Evolutionary conservation across 768 basidiomycete genomes (phyloP).

Genomic region (Tulasnella sp.): DNA sequence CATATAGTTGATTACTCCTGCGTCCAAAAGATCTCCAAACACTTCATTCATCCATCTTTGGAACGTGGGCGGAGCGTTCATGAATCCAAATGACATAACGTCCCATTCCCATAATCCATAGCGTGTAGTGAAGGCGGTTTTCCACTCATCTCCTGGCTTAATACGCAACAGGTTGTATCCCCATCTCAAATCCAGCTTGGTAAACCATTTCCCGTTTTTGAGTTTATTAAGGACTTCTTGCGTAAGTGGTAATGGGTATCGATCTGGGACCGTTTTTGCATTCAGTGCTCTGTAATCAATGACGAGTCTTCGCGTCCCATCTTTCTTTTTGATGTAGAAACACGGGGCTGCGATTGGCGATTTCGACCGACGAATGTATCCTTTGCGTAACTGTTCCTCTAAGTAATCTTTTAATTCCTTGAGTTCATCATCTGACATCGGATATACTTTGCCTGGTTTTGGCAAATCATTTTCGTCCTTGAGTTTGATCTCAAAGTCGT

Average conservation of each 20-base stretch:
- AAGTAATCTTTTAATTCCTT: conserved; percentile 24
- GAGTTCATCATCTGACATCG: conserved; percentile 25
- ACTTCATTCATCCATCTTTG: conserved; percentile 17
- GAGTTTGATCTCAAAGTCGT: conserved; percentile 29
- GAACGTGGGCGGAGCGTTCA: conserved; percentile 4
- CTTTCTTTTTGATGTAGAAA: background rate
- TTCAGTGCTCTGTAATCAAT: background rate
- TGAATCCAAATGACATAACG: conserved; percentile 21
- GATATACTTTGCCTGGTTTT: conserved; percentile 27
- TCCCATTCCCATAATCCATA: conserved; percentile 18
- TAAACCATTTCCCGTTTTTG: no score
- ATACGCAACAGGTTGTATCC: conserved; percentile 14
- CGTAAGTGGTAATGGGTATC: background rate
- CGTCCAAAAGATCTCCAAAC: conserved; percentile 16
- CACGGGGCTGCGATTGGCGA: conserved; percentile 17
- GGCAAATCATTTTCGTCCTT: conserved; percentile 23
- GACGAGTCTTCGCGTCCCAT: background rate
- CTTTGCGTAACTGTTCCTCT: conserved; percentile 28
- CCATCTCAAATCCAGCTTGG: conserved; percentile 5
- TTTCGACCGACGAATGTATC: conserved; percentile 27
- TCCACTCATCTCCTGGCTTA: conserved; percentile 18
- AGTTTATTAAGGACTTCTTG: background rate
- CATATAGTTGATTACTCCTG: conserved; percentile 16
- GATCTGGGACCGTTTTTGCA: background rate
- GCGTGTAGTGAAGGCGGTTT: conserved; percentile 22